phyloP scores from a whole-genome alignment of 2,329 filamentous ascomycete species.

The Achaetomium macrosporum region DNA sequence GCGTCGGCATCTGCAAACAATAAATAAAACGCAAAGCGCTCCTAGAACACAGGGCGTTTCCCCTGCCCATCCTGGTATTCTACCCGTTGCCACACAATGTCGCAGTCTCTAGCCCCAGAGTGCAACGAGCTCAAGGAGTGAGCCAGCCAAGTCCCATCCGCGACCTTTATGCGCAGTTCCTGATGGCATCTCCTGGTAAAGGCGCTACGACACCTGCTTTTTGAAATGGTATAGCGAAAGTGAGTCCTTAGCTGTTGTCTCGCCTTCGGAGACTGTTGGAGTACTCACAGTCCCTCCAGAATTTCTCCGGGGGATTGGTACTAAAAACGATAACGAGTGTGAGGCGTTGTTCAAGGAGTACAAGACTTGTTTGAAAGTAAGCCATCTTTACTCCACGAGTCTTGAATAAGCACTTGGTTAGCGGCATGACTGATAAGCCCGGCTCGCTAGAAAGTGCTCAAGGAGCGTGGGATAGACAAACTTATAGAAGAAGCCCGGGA shows the following conservation, averaged over 20 bases:
- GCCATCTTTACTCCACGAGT: slow-evolving; percentile 26
- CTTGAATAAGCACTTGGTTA: neutral
- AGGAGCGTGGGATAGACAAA: slow-evolving; percentile 84
- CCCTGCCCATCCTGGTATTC: too few species aligned
- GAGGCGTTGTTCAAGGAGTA: slow-evolving; percentile 82
- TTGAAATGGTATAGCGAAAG: slow-evolving; percentile 99
- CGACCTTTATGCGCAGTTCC: neutral
- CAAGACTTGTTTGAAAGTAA: slow-evolving; percentile 75
- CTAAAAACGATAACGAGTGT: slow-evolving; percentile 72
- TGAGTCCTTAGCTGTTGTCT: slow-evolving; percentile 34
- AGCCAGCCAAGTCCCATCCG: slow-evolving; percentile 27
- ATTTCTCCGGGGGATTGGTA: slow-evolving; percentile 80
- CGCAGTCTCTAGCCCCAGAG: slow-evolving; percentile 86
- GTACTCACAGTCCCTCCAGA: slow-evolving; percentile 47
- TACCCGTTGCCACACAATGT: slow-evolving; percentile 54
- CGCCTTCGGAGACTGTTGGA: too few species aligned
- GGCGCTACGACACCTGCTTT: slow-evolving; percentile 94
- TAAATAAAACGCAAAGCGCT: too few species aligned
- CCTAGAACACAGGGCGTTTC: too few species aligned
- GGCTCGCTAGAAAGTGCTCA: slow-evolving; percentile 64
- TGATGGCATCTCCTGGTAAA: slow-evolving; percentile 32
- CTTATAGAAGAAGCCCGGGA: slow-evolving; percentile 88
- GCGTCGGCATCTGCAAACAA: too few species aligned
- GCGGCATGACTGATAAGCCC: neutral
- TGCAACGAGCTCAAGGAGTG: slow-evolving; percentile 97